Evolutionary conservation across 2,329 filamentous ascomycete genomes (phyloP).

Genomic region (Fusarium austroafricanum): DNA sequence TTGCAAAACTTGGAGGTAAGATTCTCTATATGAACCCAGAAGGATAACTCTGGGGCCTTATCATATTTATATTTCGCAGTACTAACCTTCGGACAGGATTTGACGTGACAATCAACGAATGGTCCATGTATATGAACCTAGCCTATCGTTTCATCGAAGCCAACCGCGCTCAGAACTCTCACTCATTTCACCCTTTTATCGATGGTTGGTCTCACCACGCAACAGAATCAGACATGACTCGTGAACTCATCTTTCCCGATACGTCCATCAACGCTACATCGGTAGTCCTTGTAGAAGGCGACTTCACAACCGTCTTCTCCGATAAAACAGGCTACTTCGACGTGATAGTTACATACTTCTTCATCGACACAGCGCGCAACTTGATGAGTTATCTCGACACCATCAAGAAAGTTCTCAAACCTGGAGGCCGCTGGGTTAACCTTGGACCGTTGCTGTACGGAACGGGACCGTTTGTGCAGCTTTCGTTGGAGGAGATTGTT

Average conservation of each 20-base stretch:
- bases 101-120: conserved; percentile 67
- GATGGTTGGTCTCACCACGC: conserved; percentile 68
- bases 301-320: conserved; percentile 61
- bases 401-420: conserved; percentile 59
- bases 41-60: background rate
- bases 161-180: conserved; percentile 39
- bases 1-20: conserved; percentile 56
- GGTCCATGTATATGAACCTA: conserved; percentile 68
- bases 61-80: fast-evolving
- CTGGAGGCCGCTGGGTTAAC: conserved; percentile 66
- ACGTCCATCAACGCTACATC: conserved; percentile 47
- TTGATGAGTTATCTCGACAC: conserved; percentile 66
- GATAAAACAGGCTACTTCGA: conserved; percentile 54
- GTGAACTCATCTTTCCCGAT: conserved; percentile 60
- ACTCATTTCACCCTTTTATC: conserved; percentile 62
- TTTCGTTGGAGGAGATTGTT: conserved; percentile 66
- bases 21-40: too few relatives aligned
- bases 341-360: conserved; percentile 66
- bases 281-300: conserved; percentile 65
- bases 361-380: conserved; percentile 71
- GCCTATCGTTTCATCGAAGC: conserved; percentile 62
- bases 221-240: conserved; percentile 59
- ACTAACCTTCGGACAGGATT: conserved; percentile 50
- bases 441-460: conserved; percentile 68
- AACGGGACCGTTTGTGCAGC: conserved; percentile 64